These are phyloP conservation scores for Bifiguratus adelaidae DNA, from an alignment of 192 early-diverging fungal species.

Conservation along the genomic window DNA sequence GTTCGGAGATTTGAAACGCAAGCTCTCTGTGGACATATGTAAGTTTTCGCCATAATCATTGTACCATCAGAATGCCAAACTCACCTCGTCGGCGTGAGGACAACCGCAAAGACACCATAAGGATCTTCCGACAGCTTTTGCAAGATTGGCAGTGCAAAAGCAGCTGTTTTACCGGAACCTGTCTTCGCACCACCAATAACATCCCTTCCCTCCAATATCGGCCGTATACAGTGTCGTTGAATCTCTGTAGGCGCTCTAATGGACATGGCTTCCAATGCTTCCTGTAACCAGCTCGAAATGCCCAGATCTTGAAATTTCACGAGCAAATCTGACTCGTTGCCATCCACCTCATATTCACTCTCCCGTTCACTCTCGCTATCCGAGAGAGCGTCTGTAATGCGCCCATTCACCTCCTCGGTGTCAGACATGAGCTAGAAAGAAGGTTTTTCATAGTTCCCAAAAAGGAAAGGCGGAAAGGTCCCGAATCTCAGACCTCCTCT, in stretches of 20 bases:
- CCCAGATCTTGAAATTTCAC: slow-evolving; percentile 62
- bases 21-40: slow-evolving; percentile 57
- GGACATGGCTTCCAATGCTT: slow-evolving; percentile 68
- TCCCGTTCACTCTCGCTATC: slow-evolving; percentile 3
- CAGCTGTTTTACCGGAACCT: slow-evolving; percentile 95
- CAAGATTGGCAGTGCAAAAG: slow-evolving; percentile 95
- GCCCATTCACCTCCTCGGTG: not conserved
- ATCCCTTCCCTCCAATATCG: slow-evolving; percentile 61
- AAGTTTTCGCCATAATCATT: not conserved
- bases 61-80: not conserved
- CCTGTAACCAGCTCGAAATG: slow-evolving; percentile 70
- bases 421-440: slow-evolving; percentile 5
- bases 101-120: slow-evolving; percentile 92
- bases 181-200: slow-evolving; percentile 94
- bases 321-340: not conserved
- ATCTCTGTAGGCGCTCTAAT: slow-evolving; percentile 87
- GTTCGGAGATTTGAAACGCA: slow-evolving; percentile 97
- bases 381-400: slow-evolving; percentile 12
- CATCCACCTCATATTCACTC: not conserved
- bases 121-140: slow-evolving; percentile 93
- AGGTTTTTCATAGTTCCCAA: slow-evolving; percentile 11
- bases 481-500: slow-evolving; percentile 4
- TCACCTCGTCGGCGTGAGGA: slow-evolving; percentile 88
- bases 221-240: slow-evolving; percentile 77
- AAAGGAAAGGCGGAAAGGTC: too few relatives aligned